Conservation (phyloP, 1,284 basidiomycete genomes). For the Trichosporon ovoides region DNA sequence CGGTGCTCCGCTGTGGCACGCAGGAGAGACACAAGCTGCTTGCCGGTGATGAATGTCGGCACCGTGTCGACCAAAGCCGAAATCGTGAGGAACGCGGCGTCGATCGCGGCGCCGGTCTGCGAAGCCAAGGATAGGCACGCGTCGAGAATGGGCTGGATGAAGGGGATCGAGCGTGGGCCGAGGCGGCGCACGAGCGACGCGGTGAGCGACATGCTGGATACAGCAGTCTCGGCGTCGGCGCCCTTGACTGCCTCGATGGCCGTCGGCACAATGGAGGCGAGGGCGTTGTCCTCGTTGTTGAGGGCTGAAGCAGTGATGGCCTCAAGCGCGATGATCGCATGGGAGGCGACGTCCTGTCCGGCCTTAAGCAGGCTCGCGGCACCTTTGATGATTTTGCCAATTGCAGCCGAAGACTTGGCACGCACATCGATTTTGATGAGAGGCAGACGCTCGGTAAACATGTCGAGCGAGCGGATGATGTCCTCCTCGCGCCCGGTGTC, state of each 20-base stretch:
- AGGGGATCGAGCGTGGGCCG: slow-evolving; percentile 79
- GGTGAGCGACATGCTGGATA: slow-evolving; percentile 56
- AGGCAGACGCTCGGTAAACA: slow-evolving; percentile 63
- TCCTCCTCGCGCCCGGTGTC: slow-evolving; percentile 26
- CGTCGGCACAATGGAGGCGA: slow-evolving; percentile 59
- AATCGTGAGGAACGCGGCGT: slow-evolving; percentile 30
- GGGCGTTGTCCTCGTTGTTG: slow-evolving; percentile 60
- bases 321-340: slow-evolving; percentile 55
- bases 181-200: slow-evolving; percentile 53
- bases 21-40: slow-evolving; percentile 49
- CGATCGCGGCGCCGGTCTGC: slow-evolving; percentile 17
- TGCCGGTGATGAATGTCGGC: slow-evolving; percentile 48
- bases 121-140: slow-evolving; percentile 54
- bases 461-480: slow-evolving; percentile 43
- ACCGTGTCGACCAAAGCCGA: slow-evolving; percentile 42
- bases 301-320: slow-evolving; percentile 58
- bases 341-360: slow-evolving; percentile 46
- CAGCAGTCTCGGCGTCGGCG: slow-evolving; percentile 51
- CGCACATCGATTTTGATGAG: slow-evolving; percentile 61
- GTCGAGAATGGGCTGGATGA: slow-evolving; percentile 66
- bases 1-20: slow-evolving; percentile 35
- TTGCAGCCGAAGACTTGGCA: slow-evolving; percentile 53
- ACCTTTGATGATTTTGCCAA: slow-evolving; percentile 51
- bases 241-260: slow-evolving; percentile 54
- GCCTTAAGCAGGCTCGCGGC: slow-evolving; percentile 53